These are phyloP conservation scores for Clonostachys rhizophaga DNA, from an alignment of 2,329 filamentous ascomycete species.

Conservation along the genomic window DNA sequence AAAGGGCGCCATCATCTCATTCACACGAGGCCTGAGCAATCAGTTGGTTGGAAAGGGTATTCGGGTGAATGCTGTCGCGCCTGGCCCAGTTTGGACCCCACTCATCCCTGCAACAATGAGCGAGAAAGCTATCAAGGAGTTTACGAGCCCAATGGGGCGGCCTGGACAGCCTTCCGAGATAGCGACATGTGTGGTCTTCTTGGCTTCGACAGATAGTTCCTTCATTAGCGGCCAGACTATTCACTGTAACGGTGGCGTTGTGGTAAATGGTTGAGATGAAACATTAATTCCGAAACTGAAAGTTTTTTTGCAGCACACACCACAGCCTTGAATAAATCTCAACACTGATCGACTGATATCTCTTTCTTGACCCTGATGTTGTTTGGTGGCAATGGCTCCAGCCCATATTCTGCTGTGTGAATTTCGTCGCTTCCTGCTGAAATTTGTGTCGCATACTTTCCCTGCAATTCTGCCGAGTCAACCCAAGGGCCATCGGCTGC, in stretches of 20 bases:
- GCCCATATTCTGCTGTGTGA: no score
- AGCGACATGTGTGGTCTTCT: slow-evolving; percentile 75
- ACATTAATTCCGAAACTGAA: not conserved
- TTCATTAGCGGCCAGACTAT: slow-evolving; percentile 68
- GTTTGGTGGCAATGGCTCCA: no score
- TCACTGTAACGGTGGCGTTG: slow-evolving; percentile 45
- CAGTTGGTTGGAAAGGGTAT: slow-evolving; percentile 65
- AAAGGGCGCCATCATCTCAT: slow-evolving; percentile 74
- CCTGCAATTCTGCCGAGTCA: no score
- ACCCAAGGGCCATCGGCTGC: no score
- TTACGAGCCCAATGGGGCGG: slow-evolving; percentile 70
- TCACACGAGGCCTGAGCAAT: slow-evolving; percentile 73
- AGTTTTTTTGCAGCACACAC: no score
- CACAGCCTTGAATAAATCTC: no score
- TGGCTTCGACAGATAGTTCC: slow-evolving; percentile 70
- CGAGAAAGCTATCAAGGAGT: slow-evolving; percentile 65
- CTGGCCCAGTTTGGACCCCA: slow-evolving; percentile 76
- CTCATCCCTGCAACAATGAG: slow-evolving; percentile 71
- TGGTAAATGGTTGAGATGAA: slow-evolving; percentile 38
- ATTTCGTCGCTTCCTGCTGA: no score
- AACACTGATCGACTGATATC: no score
- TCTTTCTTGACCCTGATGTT: no score
- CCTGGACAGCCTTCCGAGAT: slow-evolving; percentile 79
- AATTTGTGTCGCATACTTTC: no score
- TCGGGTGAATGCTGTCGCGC: slow-evolving; percentile 71